phyloP scores from a whole-genome alignment of 805 yeast genomes.

The Peterozyma toletana region DNA sequence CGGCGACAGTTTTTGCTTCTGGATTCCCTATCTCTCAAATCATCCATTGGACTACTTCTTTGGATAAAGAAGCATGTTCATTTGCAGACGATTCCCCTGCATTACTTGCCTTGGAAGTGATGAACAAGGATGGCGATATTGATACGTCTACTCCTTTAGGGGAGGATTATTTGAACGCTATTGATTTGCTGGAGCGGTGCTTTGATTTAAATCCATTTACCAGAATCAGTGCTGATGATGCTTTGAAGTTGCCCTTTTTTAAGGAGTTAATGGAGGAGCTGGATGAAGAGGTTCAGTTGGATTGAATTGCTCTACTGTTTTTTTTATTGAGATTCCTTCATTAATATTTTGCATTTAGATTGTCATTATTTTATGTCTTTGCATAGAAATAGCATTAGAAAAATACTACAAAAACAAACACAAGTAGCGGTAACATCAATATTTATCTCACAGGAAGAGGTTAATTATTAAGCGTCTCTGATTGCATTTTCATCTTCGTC shows the following conservation, averaged over 20 bases:
- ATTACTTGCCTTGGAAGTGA: conserved; percentile 48
- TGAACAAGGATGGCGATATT: conserved; percentile 34
- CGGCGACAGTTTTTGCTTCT: conserved; percentile 3
- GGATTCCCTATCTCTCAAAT: conserved; percentile 31
- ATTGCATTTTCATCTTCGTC: conserved; percentile 1
- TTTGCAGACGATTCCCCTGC: conserved; percentile 70
- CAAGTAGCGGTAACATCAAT: too few relatives aligned
- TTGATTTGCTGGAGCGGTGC: conserved; percentile 50
- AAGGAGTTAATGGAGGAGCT: conserved; percentile 23
- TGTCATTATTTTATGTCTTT: too few relatives aligned
- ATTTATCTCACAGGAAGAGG: too few relatives aligned
- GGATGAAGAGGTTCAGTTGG: conserved; percentile 12
- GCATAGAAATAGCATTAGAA: too few relatives aligned
- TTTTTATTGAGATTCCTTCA: too few relatives aligned
- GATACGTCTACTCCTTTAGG: conserved; percentile 27
- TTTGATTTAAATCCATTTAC: conserved; percentile 51
- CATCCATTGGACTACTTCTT: conserved; percentile 31
- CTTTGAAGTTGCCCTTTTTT: conserved; percentile 55
- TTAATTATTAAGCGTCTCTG: neutral
- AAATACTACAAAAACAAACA: too few relatives aligned
- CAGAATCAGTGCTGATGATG: conserved; percentile 50
- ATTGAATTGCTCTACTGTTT: neutral
- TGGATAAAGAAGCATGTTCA: conserved; percentile 50
- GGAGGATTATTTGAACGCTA: conserved; percentile 33
- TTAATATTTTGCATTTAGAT: too few relatives aligned